phyloP scores from a whole-genome alignment of 768 basidiomycete genomes.

The Piloderma croceum region DNA sequence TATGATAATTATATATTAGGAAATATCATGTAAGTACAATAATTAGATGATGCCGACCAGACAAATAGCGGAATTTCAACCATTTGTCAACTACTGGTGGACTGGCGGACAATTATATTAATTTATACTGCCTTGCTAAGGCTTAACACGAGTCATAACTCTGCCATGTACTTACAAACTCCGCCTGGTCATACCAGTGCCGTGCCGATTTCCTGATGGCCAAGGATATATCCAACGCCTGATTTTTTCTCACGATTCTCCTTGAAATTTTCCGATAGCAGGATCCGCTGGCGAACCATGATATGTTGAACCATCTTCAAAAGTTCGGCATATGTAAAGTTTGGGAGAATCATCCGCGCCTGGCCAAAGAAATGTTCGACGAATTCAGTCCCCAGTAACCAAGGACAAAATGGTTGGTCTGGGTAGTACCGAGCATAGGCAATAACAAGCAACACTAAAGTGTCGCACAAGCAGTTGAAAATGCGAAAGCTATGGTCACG shows the following conservation, averaged over 20 bases:
- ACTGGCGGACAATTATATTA: too few relatives aligned
- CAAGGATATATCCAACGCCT: slow-evolving; percentile 16
- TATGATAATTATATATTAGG: too few relatives aligned
- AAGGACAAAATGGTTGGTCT: slow-evolving; percentile 19
- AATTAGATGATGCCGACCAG: too few relatives aligned
- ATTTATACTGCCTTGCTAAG: too few relatives aligned
- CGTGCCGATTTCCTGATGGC: slow-evolving; percentile 12
- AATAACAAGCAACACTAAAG: slow-evolving; percentile 14
- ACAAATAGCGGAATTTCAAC: too few relatives aligned
- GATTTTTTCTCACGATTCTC: slow-evolving; percentile 14
- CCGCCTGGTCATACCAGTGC: too few relatives aligned
- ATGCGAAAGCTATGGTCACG: slow-evolving; percentile 27
- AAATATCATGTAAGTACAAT: too few relatives aligned
- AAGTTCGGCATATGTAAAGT: slow-evolving; percentile 24
- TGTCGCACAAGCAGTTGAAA: slow-evolving; percentile 24
- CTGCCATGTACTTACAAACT: too few relatives aligned
- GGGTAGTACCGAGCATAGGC: slow-evolving; percentile 16
- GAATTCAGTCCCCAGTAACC: slow-evolving; percentile 19
- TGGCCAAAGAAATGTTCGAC: slow-evolving; percentile 27
- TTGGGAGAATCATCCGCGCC: slow-evolving; percentile 19
- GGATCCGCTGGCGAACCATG: slow-evolving; percentile 20
- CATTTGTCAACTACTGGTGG: too few relatives aligned
- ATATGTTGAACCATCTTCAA: slow-evolving; percentile 22
- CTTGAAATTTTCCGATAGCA: slow-evolving; percentile 16
- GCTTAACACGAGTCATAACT: too few relatives aligned